Percentiles rank a stretch among this genome's conserved stretches.
These are phyloP conservation scores for Phaeodactylum tricornutum DNA, from an alignment of 108 stramenopile species.

Conservation along the genomic window DNA sequence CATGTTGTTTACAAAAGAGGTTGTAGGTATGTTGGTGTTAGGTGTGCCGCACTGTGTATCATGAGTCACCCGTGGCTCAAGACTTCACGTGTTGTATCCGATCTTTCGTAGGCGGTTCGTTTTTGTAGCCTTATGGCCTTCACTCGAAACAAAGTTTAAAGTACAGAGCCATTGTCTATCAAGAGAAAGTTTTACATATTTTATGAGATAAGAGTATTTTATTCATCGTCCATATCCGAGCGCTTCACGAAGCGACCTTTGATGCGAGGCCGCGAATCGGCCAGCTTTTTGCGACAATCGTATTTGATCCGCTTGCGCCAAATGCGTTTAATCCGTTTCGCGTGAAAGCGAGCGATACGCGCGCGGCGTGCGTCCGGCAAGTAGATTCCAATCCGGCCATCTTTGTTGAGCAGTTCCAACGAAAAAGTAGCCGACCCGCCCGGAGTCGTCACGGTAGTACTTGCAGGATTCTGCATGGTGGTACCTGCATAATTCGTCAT, in stretches of 20 bases:
- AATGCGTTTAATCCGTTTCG: slow-evolving; percentile 88
- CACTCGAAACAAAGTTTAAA: no score
- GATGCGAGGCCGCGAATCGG: slow-evolving; percentile 95
- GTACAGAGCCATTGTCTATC: no score
- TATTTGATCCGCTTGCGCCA: slow-evolving; percentile 99
- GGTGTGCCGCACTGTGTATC: no score
- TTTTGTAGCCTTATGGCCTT: no score
- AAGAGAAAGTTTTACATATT: no score
- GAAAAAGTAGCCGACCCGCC: slow-evolving; percentile 39
- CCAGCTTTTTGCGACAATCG: slow-evolving; percentile 97
- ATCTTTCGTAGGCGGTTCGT: no score
- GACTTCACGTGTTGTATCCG: no score
- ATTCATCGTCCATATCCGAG: slow-evolving; percentile 22
- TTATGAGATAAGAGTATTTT: not conserved
- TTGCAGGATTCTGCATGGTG: not conserved
- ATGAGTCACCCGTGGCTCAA: no score
- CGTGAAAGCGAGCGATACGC: slow-evolving; percentile 93
- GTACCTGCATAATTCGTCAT: slow-evolving; percentile 1
- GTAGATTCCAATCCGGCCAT: slow-evolving; percentile 89
- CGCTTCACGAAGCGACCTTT: slow-evolving; percentile 97
- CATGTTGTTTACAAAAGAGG: no score
- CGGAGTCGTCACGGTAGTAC: slow-evolving; percentile 7
- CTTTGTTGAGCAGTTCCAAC: slow-evolving; percentile 82
- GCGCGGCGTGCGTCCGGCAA: slow-evolving; percentile 85
- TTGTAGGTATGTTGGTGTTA: no score